phyloP scores from a whole-genome alignment of 2,329 filamentous ascomycete genomes.

The Neoascochyta sp. region DNA sequence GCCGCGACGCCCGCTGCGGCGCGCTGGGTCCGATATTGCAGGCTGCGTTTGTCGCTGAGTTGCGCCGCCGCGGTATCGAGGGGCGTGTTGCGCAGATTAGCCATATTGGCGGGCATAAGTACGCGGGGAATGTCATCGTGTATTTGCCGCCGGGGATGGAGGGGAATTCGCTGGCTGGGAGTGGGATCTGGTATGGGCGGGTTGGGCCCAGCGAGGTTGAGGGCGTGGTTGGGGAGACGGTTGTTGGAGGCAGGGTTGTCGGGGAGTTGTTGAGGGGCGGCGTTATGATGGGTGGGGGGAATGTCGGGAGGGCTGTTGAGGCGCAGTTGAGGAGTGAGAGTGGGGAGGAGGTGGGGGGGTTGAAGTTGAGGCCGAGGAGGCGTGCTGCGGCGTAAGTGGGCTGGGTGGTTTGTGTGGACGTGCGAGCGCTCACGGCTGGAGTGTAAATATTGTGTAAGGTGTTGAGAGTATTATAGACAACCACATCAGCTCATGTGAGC shows the following conservation, averaged over 20 bases:
- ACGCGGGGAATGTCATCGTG: slow-evolving; percentile 78
- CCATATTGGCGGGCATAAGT: slow-evolving; percentile 82
- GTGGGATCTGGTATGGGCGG: slow-evolving; percentile 78
- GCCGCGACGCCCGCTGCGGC: slow-evolving; percentile 78
- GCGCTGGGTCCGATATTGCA: slow-evolving; percentile 70
- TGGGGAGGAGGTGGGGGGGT: slow-evolving; percentile 10
- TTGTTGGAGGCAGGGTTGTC: slow-evolving; percentile 64
- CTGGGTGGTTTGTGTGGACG: no score
- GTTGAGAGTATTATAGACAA: no score
- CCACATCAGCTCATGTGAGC: no score
- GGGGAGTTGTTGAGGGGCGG: slow-evolving; percentile 69
- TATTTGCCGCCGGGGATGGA: slow-evolving; percentile 61
- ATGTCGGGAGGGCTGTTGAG: slow-evolving; percentile 31
- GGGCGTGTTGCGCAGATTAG: slow-evolving; percentile 68
- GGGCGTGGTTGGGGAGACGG: slow-evolving; percentile 68
- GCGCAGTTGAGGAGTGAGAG: slow-evolving; percentile 25
- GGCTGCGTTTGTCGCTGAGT: slow-evolving; percentile 62
- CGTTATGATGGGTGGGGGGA: slow-evolving; percentile 41
- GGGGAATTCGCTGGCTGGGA: slow-evolving; percentile 60
- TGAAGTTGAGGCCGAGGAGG: slow-evolving; percentile 22
- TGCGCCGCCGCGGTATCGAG: slow-evolving; percentile 49
- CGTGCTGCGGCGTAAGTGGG: no score
- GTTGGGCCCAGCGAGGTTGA: slow-evolving; percentile 73
- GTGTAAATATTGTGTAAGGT: no score
- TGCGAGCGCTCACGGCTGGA: no score